Percentiles rank a stretch among this genome's conserved stretches.
Evolutionary conservation across 1,139 yeast genomes (phyloP).

Genomic region (Lodderomyces elongisporus): DNA sequence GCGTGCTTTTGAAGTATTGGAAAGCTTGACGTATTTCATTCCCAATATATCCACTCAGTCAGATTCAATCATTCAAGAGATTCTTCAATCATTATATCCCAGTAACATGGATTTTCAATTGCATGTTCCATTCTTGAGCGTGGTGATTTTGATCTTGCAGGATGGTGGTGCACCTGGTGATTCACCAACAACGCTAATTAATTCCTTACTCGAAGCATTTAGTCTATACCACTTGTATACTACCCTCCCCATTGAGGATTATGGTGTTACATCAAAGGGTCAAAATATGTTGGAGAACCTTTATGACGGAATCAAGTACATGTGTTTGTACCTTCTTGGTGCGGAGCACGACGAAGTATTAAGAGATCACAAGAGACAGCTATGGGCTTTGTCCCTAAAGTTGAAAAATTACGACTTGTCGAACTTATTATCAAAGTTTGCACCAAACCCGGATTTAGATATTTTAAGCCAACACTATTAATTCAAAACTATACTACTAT

Average conservation of each 20-base stretch:
- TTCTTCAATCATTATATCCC: constrained; percentile 2
- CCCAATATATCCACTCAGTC: not conserved
- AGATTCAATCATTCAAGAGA: constrained; percentile 4
- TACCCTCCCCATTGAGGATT: constrained; percentile 3
- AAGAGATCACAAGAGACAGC: constrained; percentile 2
- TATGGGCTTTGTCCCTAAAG: constrained; percentile 10
- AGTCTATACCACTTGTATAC: constrained; percentile 7
- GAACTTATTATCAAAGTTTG: constrained; percentile 6
- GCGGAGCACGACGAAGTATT: constrained; percentile 3
- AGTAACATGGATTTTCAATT: constrained; percentile 2
- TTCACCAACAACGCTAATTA: not conserved
- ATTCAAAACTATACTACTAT: not conserved
- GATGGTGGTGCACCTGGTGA: not conserved
- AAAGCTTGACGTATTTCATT: not conserved
- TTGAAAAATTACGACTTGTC: constrained; percentile 7
- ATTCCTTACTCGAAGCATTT: constrained; percentile 8
- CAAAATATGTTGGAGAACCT: constrained; percentile 6
- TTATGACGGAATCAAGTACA: constrained; percentile 1
- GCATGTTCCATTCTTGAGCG: not conserved
- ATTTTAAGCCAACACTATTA: constrained; percentile 7
- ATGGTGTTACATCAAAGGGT: constrained; percentile 2
- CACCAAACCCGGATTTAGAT: constrained; percentile 8
- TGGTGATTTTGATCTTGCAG: constrained; percentile 1
- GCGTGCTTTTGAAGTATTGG: constrained; percentile 9
- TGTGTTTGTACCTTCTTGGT: constrained; percentile 3